phyloP scores from a whole-genome alignment of 1,284 basidiomycete species.

The Pterula multifida region DNA sequence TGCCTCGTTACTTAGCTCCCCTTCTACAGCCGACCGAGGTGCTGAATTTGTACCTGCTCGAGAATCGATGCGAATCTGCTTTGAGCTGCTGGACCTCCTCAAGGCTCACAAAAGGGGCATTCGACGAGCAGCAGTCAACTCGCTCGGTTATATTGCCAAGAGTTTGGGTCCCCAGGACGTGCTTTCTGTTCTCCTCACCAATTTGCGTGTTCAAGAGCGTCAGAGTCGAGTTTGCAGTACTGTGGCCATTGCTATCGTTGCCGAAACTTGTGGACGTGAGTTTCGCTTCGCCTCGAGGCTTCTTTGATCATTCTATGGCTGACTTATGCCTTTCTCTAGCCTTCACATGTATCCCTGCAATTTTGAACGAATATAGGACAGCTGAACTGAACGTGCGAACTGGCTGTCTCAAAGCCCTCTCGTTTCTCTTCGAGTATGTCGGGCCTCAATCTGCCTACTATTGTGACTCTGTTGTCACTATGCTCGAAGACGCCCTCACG shows the following conservation, averaged over 20 bases:
- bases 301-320: no score
- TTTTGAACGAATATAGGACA: constrained; percentile 97
- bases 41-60: constrained; percentile 97
- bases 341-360: constrained; percentile 98
- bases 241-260: constrained; percentile 95
- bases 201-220: constrained; percentile 95
- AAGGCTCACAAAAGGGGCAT: constrained; percentile 99
- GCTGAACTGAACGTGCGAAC: constrained; percentile 97
- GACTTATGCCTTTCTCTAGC: constrained; percentile 43
- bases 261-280: constrained; percentile 79
- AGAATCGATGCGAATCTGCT: constrained; percentile 99
- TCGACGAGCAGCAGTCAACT: constrained; percentile 96
- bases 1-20: no score
- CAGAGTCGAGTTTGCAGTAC: constrained; percentile 98
- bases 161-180: constrained; percentile 99
- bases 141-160: constrained; percentile 99
- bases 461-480: constrained; percentile 91
- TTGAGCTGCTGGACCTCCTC: constrained; percentile 92
- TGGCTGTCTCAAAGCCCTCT: constrained; percentile 97
- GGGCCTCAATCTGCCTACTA: constrained; percentile 99
- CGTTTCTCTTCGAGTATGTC: constrained; percentile 99
- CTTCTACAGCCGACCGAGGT: constrained; percentile 78
- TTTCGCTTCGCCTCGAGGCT: not conserved
- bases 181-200: constrained; percentile 90
- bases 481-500: constrained; percentile 95